Conservation (phyloP, 768 basidiomycete species). For the Mrakia blollopis region DNA sequence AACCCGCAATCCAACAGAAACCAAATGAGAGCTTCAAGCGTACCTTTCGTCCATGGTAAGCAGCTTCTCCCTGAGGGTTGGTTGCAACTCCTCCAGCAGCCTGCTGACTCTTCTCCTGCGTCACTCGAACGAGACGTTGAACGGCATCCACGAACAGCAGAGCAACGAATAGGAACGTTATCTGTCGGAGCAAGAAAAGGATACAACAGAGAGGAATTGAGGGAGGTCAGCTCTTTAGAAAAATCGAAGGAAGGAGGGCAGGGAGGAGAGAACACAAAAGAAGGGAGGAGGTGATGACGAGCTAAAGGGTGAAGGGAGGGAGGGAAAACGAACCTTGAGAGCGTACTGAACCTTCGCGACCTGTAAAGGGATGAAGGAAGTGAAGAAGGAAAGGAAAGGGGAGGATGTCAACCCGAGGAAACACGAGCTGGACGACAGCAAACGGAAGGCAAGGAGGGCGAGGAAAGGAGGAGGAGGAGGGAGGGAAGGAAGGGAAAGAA, state of each 20-base stretch:
- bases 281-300: neutral
- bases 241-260: neutral
- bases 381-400: neutral
- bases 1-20: neutral
- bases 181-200: neutral
- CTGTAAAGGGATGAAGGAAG: neutral
- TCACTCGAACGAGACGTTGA: constrained; percentile 74
- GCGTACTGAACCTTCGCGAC: constrained; percentile 36
- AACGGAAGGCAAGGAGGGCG: no score
- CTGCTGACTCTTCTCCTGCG: constrained; percentile 39
- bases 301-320: neutral
- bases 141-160: constrained; percentile 86
- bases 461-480: neutral
- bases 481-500: neutral
- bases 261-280: neutral
- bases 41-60: constrained; percentile 30
- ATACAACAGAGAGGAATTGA: neutral
- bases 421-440: neutral
- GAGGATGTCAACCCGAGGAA: neutral
- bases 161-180: constrained; percentile 59
- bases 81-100: neutral
- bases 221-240: neutral
- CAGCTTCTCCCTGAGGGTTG: constrained; percentile 22
- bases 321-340: constrained; percentile 37
- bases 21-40: neutral